Evolutionary conservation across 2,329 filamentous ascomycete genomes (phyloP).

Genomic region (Exophiala mesophila): DNA sequence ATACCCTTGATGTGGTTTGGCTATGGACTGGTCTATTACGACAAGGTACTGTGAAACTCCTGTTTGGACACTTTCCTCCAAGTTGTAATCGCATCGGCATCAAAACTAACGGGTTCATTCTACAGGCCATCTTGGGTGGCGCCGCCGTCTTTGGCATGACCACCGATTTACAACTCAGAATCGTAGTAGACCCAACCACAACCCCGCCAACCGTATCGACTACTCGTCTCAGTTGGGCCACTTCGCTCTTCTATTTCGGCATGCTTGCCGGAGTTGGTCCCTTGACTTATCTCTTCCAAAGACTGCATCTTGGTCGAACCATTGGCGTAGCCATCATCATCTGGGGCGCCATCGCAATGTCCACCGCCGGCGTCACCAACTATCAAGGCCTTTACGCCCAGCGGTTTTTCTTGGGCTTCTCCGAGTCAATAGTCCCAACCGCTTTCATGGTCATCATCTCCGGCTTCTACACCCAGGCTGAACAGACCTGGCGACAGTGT

Average conservation of each 20-base stretch:
- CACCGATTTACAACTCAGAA: constrained; percentile 56
- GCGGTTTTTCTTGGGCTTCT: constrained; percentile 59
- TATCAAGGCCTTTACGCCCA: constrained; percentile 62
- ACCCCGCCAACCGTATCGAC: constrained; percentile 58
- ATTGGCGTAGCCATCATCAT: constrained; percentile 60
- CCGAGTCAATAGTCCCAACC: constrained; percentile 62
- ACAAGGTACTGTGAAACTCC: constrained; percentile 47
- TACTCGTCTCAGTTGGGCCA: constrained; percentile 67
- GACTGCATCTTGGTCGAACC: constrained; percentile 60
- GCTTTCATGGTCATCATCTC: constrained; percentile 61
- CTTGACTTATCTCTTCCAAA: constrained; percentile 65
- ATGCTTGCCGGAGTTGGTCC: constrained; percentile 71
- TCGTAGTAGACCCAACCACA: constrained; percentile 44
- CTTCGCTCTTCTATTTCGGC: constrained; percentile 61
- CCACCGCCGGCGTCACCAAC: constrained; percentile 61
- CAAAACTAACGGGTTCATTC: neutral
- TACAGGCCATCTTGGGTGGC: constrained; percentile 64
- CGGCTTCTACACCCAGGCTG: constrained; percentile 60
- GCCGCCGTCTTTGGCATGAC: constrained; percentile 75
- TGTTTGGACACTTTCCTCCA: too few relatives aligned
- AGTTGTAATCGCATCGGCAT: too few relatives aligned
- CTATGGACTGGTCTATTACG: constrained; percentile 65
- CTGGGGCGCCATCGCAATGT: constrained; percentile 64
- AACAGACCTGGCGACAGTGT: constrained; percentile 60
- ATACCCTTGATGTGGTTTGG: constrained; percentile 64